Percentiles rank a stretch among this genome's conserved stretches.
Conservation (phyloP, 805 yeast species). For the Yamadazyma akitaensis region DNA sequence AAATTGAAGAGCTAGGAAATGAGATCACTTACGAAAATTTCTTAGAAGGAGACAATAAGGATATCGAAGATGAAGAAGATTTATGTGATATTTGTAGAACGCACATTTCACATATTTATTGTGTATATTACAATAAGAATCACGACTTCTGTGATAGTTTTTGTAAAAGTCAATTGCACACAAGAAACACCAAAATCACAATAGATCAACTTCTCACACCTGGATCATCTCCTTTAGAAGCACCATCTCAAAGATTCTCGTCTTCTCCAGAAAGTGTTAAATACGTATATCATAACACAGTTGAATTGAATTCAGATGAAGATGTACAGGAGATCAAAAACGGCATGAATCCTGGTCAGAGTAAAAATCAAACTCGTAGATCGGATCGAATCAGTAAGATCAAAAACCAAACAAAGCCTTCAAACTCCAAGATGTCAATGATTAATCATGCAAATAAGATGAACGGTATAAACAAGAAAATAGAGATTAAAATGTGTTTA, state of each 20-base stretch:
- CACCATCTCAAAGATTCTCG: background rate
- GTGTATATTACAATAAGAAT: conserved; percentile 29
- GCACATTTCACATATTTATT: conserved; percentile 46
- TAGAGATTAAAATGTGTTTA: conserved; percentile 26
- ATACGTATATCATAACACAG: background rate
- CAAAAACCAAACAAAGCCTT: background rate
- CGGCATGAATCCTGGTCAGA: conserved; percentile 11
- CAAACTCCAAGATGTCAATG: conserved; percentile 9
- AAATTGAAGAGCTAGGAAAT: conserved; percentile 3
- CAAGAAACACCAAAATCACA: conserved; percentile 3
- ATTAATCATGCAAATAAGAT: conserved; percentile 13
- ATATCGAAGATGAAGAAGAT: conserved; percentile 41
- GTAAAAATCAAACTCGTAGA: background rate
- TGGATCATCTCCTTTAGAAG: conserved; percentile 32
- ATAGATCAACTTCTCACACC: conserved; percentile 35
- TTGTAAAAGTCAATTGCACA: background rate
- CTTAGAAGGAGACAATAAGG: conserved; percentile 13
- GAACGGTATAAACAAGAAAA: conserved; percentile 24
- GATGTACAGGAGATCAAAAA: conserved; percentile 1
- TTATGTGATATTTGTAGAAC: conserved; percentile 51
- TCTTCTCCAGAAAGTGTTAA: background rate
- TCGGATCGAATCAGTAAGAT: conserved; percentile 8
- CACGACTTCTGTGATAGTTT: conserved; percentile 8
- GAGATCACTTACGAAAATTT: conserved; percentile 8
- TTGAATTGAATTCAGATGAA: background rate